Evolutionary conservation across 2,329 filamentous ascomycete genomes (phyloP), one percentile per base, ranked within the genome.

Genomic region (Apiospora rasikravindrae): DNA sequence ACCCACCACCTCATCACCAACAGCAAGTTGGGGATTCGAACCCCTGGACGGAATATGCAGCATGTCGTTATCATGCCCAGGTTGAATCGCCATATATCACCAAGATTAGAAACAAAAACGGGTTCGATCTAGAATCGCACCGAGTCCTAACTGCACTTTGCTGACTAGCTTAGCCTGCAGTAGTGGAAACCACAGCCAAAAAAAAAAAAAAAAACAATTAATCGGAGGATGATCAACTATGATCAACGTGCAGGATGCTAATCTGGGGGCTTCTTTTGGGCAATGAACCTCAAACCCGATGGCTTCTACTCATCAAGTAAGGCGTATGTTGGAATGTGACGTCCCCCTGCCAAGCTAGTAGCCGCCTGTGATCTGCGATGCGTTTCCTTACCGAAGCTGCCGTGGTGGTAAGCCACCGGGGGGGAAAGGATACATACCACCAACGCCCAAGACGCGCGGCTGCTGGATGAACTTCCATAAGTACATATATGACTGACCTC

Each of bases 401-500:
- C 29, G 33, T 64, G 19, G 4, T 61, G 57, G 33, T 19, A 64
- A 64, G 57, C 33, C 57, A 40, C 33, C n/a, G 53, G 4, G 57
- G 49, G n/a, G 49, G 49, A 22, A 1, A 24, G 8, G 11, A 24
- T 51, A 13, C n/a, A 26, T 10, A 64, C 44, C 22, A n/a, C 57
- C 57, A 40, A 24, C 29, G 33, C 19, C 57, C 57, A 64, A 64
- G 57, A 64, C 57, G 57, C 57, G 57, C 57, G 57, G 33, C 33
- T 64, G 22, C 8, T 10, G 33, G 19, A 40, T 22, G 22, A 11
- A 6, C 33, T 64, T 10, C 33, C 19, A 40, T 13, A 33, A 64
- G 57, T 64, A 64, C 33, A 64, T 64, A 64, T 64, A 64, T 40
- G 57, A 22, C 57, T 19, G 22, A n/a, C 33, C 57, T 64, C 57